Conservation (phyloP, 2,329 filamentous ascomycete genomes). For the Macrophomina pseudophaseolina region DNA sequence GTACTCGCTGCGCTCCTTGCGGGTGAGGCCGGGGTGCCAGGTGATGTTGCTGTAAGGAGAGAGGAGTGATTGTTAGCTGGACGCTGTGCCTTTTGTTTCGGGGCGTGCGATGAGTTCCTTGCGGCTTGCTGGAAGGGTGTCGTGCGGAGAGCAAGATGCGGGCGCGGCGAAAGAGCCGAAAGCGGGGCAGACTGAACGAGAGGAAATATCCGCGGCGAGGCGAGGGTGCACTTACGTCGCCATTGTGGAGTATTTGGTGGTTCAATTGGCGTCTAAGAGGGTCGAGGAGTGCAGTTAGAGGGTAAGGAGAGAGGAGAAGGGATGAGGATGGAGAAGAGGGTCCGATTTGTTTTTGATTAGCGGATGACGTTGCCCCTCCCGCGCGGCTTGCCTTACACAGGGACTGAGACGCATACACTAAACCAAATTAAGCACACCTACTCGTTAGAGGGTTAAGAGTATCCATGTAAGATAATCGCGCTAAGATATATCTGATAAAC, state of each 20-base stretch:
- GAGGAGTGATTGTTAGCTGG: constrained; percentile 6
- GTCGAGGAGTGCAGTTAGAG: not conserved
- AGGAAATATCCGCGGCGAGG: not conserved
- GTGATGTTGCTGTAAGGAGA: constrained; percentile 75
- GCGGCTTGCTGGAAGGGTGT: not conserved
- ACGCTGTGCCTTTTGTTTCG: too few relatives aligned
- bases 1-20: constrained; percentile 73
- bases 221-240: constrained; percentile 39
- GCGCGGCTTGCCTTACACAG: not conserved
- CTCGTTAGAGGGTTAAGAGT: too few relatives aligned
- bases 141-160: not conserved
- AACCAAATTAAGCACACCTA: too few relatives aligned
- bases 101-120: not conserved
- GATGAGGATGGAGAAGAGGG: constrained; percentile 9
- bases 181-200: constrained; percentile 9
- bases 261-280: constrained; percentile 3
- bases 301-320: not conserved
- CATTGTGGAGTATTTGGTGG: constrained; percentile 33
- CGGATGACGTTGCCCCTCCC: constrained; percentile 23
- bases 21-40: constrained; percentile 83
- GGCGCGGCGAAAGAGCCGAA: not conserved
- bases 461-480: too few relatives aligned
- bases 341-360: constrained; percentile 22
- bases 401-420: too few relatives aligned
- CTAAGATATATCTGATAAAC: too few relatives aligned